phyloP scores from a whole-genome alignment of 179 eudicot species.

The Silene coronaria region DNA sequence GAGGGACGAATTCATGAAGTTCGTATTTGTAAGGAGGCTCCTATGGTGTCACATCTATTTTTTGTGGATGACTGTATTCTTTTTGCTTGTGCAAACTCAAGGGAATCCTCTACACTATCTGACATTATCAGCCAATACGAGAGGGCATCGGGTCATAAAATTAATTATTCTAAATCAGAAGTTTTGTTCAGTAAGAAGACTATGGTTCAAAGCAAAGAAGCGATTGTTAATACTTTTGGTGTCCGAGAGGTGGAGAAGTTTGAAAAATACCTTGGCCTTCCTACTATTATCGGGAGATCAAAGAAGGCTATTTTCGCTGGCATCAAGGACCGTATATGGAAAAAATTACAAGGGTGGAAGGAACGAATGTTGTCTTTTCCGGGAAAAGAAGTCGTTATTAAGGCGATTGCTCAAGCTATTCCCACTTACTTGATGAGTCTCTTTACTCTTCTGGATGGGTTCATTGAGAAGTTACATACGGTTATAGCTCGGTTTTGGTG shows the following conservation, averaged over 20 bases:
- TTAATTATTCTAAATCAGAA: not conserved
- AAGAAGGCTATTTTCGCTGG: not conserved
- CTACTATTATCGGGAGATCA: not conserved
- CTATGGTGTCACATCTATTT: not conserved
- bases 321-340: not conserved
- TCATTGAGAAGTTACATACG: not conserved
- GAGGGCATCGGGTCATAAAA: not conserved
- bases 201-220: not conserved
- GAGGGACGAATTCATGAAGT: not conserved
- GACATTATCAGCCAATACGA: not conserved
- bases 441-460: not conserved
- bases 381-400: not conserved
- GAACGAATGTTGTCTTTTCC: not conserved
- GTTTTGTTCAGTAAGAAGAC: not conserved
- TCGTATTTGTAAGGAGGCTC: not conserved
- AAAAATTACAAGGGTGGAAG: slow-evolving; percentile 1
- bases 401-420: not conserved
- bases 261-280: slow-evolving; percentile 5
- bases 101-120: too few species aligned
- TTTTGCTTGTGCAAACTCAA: too few species aligned
- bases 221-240: not conserved
- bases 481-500: not conserved
- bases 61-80: not conserved
- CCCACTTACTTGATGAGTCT: not conserved
- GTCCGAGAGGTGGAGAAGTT: not conserved